These are phyloP conservation scores for Odontarrhena argentea DNA, from an alignment of 345 rosid genomes.

Conservation along the genomic window DNA sequence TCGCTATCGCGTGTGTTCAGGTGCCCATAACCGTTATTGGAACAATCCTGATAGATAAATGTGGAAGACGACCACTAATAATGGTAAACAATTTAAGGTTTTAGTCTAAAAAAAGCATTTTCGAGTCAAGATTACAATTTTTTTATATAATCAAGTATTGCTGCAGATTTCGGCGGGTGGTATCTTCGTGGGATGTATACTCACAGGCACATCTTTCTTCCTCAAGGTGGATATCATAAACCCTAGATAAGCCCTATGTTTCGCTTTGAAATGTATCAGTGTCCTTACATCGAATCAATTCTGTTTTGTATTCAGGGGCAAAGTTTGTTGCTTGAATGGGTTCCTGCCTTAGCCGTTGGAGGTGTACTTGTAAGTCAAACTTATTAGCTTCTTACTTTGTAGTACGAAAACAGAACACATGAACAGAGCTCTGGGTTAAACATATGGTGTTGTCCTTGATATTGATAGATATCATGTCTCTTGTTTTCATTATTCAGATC, in stretches of 20 bases:
- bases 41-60: conserved; percentile 71
- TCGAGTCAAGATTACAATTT: neutral
- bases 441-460: neutral
- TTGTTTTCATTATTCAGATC: conserved; percentile 44
- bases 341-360: conserved; percentile 65
- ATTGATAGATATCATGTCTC: neutral
- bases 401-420: conserved; percentile 3
- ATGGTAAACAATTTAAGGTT: conserved; percentile 52
- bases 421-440: conserved; percentile 4
- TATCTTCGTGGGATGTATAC: conserved; percentile 72
- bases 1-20: conserved; percentile 84
- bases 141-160: neutral
- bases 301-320: conserved; percentile 50
- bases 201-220: conserved; percentile 75
- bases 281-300: neutral
- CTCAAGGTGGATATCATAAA: conserved; percentile 54
- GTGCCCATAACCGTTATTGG: conserved; percentile 82
- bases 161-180: conserved; percentile 73
- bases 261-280: conserved; percentile 4
- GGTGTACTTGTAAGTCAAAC: conserved; percentile 69
- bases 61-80: conserved; percentile 89
- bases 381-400: neutral
- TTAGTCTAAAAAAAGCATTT: neutral
- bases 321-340: conserved; percentile 58
- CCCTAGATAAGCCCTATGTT: conserved; percentile 6